A percentile compares a stretch with the other conserved stretches of the same genome.
Evolutionary conservation across 331 rosid genomes (phyloP).

Genomic region (Phaseolus coccineus): DNA sequence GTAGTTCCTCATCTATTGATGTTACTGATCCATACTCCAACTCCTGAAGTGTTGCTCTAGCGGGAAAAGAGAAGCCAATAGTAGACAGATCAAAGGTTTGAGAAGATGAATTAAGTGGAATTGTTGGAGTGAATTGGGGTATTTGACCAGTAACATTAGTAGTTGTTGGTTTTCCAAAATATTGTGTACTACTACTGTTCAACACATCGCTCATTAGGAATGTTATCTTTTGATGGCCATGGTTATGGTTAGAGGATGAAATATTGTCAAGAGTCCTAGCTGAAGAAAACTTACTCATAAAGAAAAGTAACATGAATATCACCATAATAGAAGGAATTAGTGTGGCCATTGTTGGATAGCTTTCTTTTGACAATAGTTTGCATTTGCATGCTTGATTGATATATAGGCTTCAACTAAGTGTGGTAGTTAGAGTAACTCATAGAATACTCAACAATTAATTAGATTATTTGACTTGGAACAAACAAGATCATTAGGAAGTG

Average conservation of each 20-base stretch:
- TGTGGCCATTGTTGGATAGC: constrained; percentile 55
- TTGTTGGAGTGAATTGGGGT: constrained; percentile 53
- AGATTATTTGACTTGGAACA: not conserved
- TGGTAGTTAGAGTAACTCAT: constrained; percentile 42
- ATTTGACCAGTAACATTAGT: constrained; percentile 43
- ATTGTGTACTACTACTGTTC: constrained; percentile 12
- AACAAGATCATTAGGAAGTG: constrained; percentile 26
- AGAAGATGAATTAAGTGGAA: constrained; percentile 39
- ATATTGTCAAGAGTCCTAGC: constrained; percentile 55
- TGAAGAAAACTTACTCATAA: constrained; percentile 46
- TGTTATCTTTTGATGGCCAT: constrained; percentile 57
- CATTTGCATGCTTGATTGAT: constrained; percentile 24
- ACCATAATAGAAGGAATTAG: constrained; percentile 33
- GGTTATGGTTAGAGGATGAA: constrained; percentile 46
- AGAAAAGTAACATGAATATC: constrained; percentile 40
- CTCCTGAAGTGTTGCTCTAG: constrained; percentile 64
- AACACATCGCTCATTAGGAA: constrained; percentile 70
- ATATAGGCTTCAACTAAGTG: constrained; percentile 44
- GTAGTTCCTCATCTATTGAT: constrained; percentile 59
- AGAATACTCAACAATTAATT: not conserved
- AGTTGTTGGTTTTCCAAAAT: constrained; percentile 50
- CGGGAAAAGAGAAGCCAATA: constrained; percentile 69
- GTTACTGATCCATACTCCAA: constrained; percentile 64
- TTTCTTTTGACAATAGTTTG: constrained; percentile 30
- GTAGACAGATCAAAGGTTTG: constrained; percentile 61